These are phyloP conservation scores for Candida rishiriensis DNA, from an alignment of 805 yeast species.

Conservation along the genomic window DNA sequence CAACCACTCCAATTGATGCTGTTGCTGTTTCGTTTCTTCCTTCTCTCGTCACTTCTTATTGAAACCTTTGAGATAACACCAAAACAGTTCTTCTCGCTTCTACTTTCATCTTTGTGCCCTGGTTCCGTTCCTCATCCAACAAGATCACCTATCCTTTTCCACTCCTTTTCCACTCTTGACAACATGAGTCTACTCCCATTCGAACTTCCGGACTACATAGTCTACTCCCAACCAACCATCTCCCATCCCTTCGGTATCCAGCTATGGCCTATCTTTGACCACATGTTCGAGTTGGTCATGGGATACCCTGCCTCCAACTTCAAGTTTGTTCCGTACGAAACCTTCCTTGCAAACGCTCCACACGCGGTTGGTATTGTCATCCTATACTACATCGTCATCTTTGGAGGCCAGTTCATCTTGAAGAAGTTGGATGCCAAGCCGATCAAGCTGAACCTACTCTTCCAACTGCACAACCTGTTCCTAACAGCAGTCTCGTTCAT, in stretches of 20 bases:
- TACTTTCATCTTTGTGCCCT: too few relatives aligned
- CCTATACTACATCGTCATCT: slow-evolving; percentile 73
- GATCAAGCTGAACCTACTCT: slow-evolving; percentile 66
- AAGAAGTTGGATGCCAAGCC: slow-evolving; percentile 50
- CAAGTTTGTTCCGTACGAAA: slow-evolving; percentile 56
- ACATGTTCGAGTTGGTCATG: slow-evolving; percentile 36
- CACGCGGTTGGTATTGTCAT: slow-evolving; percentile 50
- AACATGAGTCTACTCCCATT: background rate
- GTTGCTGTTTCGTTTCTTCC: too few relatives aligned
- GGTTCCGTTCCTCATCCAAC: background rate
- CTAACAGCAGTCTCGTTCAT: slow-evolving; percentile 66
- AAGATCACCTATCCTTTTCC: background rate
- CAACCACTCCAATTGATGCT: too few relatives aligned
- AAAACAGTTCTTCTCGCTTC: too few relatives aligned
- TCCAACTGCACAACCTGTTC: slow-evolving; percentile 80
- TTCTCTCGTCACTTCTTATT: too few relatives aligned
- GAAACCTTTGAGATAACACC: too few relatives aligned
- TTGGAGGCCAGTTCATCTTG: slow-evolving; percentile 76
- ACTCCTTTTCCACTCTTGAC: background rate
- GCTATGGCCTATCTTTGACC: slow-evolving; percentile 65
- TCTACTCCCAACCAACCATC: slow-evolving; percentile 25
- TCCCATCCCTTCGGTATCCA: slow-evolving; percentile 49
- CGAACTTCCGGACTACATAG: slow-evolving; percentile 20
- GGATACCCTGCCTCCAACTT: slow-evolving; percentile 66
- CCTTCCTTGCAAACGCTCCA: slow-evolving; percentile 62